Evolutionary conservation across 2,329 filamentous ascomycete genomes (phyloP).

Genomic region (Aspergillus tanneri): DNA sequence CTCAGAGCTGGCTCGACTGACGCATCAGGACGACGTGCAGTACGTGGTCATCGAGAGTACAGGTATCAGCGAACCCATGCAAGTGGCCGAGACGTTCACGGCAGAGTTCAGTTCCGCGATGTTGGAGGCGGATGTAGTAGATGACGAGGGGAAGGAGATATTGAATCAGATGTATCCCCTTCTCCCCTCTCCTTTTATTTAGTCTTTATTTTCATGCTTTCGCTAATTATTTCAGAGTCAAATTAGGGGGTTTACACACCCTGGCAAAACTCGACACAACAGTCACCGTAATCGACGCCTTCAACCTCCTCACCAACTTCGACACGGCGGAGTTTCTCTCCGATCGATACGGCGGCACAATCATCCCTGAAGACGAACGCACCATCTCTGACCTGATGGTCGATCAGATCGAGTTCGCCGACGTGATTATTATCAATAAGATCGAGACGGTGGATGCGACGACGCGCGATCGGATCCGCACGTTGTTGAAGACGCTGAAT

Average conservation of each 20-base stretch:
- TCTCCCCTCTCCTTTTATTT: constrained; percentile 11
- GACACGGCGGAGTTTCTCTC: constrained; percentile 68
- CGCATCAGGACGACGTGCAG: constrained; percentile 63
- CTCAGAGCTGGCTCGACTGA: constrained; percentile 65
- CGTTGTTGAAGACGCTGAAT: constrained; percentile 62
- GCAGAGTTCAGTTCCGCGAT: constrained; percentile 52
- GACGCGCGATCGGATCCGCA: constrained; percentile 50
- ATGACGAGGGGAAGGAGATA: constrained; percentile 47
- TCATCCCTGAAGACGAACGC: constrained; percentile 66
- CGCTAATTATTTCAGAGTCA: constrained; percentile 38
- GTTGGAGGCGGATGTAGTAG: constrained; percentile 49
- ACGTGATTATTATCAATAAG: constrained; percentile 72
- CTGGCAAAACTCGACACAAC: constrained; percentile 68
- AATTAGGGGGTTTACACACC: constrained; percentile 63
- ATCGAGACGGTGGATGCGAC: constrained; percentile 58
- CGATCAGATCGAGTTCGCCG: constrained; percentile 75
- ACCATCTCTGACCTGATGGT: constrained; percentile 75
- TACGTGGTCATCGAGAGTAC: constrained; percentile 72
- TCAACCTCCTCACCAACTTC: constrained; percentile 71
- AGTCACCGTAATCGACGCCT: constrained; percentile 70
- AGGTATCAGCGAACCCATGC: constrained; percentile 70
- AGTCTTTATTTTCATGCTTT: constrained; percentile 7
- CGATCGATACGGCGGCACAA: constrained; percentile 60
- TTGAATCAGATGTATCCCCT: constrained; percentile 48
- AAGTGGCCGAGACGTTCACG: constrained; percentile 72